A percentile compares a stretch with the other conserved stretches of the same genome.
These are phyloP conservation scores for Candida ulmi DNA, from an alignment of 805 yeast species.

Conservation along the genomic window DNA sequence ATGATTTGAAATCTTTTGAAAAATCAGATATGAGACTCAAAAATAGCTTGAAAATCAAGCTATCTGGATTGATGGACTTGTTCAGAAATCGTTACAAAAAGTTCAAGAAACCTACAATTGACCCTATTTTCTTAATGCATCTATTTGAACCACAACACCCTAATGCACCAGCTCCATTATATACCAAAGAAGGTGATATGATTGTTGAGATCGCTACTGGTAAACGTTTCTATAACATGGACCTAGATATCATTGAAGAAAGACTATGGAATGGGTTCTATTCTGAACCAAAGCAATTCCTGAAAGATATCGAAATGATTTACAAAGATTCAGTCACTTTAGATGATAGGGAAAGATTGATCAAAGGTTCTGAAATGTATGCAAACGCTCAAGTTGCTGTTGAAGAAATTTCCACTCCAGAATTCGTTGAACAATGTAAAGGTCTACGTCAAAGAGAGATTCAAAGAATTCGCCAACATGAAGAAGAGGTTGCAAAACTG, in stretches of 20 bases:
- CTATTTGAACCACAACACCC: conserved; percentile 58
- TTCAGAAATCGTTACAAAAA: conserved; percentile 84
- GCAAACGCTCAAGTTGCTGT: conserved; percentile 95
- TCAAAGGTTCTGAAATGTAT: conserved; percentile 86
- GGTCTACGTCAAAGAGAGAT: conserved; percentile 64
- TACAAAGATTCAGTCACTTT: conserved; percentile 66
- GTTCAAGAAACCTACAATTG: conserved; percentile 86
- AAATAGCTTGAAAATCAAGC: conserved; percentile 76
- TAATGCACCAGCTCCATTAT: conserved; percentile 31
- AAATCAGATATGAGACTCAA: conserved; percentile 76
- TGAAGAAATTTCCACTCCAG: conserved; percentile 78
- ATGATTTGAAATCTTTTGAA: conserved; percentile 37
- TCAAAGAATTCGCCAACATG: conserved; percentile 41
- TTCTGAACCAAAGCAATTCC: conserved; percentile 85
- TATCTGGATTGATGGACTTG: conserved; percentile 84
- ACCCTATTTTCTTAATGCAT: conserved; percentile 66
- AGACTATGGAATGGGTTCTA: conserved; percentile 96
- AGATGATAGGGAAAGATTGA: conserved; percentile 79
- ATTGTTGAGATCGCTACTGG: conserved; percentile 79
- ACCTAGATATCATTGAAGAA: conserved; percentile 88
- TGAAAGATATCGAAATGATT: conserved; percentile 80
- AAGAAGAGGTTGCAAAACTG: conserved; percentile 21
- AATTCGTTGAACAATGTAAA: conserved; percentile 70
- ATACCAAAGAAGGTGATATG: conserved; percentile 60
- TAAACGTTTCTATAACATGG: conserved; percentile 76